Percentiles rank a stretch among this genome's conserved stretches.
phyloP scores from a whole-genome alignment of 2,329 filamentous ascomycete species.

The Exophiala alcalophila region DNA sequence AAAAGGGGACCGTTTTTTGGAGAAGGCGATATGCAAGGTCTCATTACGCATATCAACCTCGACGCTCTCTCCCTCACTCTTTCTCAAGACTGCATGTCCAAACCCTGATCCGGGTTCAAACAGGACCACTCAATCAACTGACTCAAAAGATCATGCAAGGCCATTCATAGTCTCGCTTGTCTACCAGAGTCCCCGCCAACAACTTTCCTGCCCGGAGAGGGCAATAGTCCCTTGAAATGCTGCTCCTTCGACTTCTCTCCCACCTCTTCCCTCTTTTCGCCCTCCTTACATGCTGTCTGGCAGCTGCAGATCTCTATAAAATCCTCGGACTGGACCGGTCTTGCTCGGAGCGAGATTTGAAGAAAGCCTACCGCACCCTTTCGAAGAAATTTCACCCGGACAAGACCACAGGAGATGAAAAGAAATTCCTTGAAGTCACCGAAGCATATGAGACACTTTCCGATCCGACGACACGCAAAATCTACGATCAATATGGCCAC shows the following conservation, averaged over 20 bases:
- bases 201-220: constrained; percentile 3
- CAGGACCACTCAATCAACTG: no score
- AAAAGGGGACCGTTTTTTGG: neutral
- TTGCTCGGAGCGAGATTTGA: constrained; percentile 83
- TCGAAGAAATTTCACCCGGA: constrained; percentile 97
- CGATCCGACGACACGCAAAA: constrained; percentile 72
- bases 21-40: no score
- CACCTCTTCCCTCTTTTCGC: constrained; percentile 23
- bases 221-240: constrained; percentile 17
- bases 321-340: constrained; percentile 75
- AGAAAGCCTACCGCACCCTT: constrained; percentile 84
- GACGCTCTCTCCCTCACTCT: no score
- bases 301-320: constrained; percentile 54
- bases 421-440: constrained; percentile 90
- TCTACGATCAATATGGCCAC: constrained; percentile 93
- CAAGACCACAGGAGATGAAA: constrained; percentile 84
- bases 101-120: no score
- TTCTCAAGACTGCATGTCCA: no score
- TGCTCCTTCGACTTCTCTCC: constrained; percentile 22
- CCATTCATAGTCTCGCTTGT: neutral
- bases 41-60: no score
- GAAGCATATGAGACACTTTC: constrained; percentile 94
- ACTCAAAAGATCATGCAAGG: neutral
- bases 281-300: constrained; percentile 21
- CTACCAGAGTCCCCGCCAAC: no score